Evolutionary conservation across 305 asterid genomes (phyloP).

Genomic region (Fraxinus albicans): DNA sequence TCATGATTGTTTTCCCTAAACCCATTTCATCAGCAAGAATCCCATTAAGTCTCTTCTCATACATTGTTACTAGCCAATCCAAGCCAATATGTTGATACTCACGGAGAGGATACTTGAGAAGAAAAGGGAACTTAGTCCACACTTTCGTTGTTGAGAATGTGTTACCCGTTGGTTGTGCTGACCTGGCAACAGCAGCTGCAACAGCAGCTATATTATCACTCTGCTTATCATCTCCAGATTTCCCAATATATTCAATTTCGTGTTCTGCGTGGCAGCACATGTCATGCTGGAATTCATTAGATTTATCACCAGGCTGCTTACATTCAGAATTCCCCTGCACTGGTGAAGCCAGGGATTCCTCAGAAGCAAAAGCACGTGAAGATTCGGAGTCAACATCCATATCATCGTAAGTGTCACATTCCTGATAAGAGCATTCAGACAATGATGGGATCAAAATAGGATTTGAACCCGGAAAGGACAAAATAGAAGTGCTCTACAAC

Average conservation of each 20-base stretch:
- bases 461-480: conserved; percentile 13
- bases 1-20: conserved; percentile 98
- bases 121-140: conserved; percentile 94
- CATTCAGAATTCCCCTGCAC: conserved; percentile 38
- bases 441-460: conserved; percentile 31
- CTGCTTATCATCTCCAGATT: conserved; percentile 60
- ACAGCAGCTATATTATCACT: conserved; percentile 78
- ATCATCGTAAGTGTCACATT: conserved; percentile 42
- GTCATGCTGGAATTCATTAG: conserved; percentile 40
- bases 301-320: conserved; percentile 42
- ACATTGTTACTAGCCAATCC: conserved; percentile 99
- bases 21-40: conserved; percentile 99
- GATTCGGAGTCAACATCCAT: conserved; percentile 47
- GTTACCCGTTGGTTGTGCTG: conserved; percentile 99
- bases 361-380: conserved; percentile 54
- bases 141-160: conserved; percentile 95
- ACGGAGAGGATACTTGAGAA: conserved; percentile 93
- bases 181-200: conserved; percentile 99
- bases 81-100: conserved; percentile 99
- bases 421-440: conserved; percentile 44
- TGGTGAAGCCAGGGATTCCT: conserved; percentile 48
- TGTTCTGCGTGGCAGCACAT: conserved; percentile 41
- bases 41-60: conserved; percentile 98
- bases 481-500: conserved; percentile 31
- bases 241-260: conserved; percentile 47